Evolutionary conservation across 2,329 filamentous ascomycete genomes (phyloP).

Genomic region (Xylaria polymorpha): DNA sequence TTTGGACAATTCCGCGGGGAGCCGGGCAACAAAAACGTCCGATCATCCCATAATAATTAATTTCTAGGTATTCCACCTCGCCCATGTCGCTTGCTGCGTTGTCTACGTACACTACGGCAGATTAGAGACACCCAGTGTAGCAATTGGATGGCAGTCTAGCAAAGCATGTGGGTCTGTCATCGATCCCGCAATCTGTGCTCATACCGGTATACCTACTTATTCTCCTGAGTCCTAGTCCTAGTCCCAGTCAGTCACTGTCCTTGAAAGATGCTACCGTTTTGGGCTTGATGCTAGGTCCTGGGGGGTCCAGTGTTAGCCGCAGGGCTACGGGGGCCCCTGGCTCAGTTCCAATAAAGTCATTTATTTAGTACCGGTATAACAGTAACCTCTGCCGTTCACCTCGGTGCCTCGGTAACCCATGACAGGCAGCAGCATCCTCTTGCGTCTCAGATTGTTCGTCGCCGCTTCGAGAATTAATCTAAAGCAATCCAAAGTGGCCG

Average conservation of each 20-base stretch:
- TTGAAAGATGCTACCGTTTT: slow-evolving; percentile 19
- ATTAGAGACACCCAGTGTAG: background rate
- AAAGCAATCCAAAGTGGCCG: background rate
- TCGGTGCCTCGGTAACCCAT: slow-evolving; percentile 3
- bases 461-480: background rate
- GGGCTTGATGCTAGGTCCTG: background rate
- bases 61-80: background rate
- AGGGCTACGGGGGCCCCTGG: background rate
- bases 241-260: background rate
- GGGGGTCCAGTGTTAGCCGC: slow-evolving; percentile 14
- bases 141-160: slow-evolving; percentile 8
- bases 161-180: slow-evolving; percentile 1
- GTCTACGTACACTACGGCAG: background rate
- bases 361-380: background rate
- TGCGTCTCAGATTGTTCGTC: slow-evolving; percentile 11
- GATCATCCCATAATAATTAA: background rate
- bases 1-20: background rate
- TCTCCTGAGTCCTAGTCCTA: background rate
- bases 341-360: slow-evolving; percentile 4
- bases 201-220: too few species aligned
- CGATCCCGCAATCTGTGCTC: slow-evolving; percentile 2
- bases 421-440: background rate
- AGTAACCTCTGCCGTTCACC: background rate
- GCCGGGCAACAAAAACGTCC: background rate
- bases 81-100: background rate